phyloP scores from a whole-genome alignment of 2,329 filamentous ascomycete genomes.

The Apiospora saccharicola region DNA sequence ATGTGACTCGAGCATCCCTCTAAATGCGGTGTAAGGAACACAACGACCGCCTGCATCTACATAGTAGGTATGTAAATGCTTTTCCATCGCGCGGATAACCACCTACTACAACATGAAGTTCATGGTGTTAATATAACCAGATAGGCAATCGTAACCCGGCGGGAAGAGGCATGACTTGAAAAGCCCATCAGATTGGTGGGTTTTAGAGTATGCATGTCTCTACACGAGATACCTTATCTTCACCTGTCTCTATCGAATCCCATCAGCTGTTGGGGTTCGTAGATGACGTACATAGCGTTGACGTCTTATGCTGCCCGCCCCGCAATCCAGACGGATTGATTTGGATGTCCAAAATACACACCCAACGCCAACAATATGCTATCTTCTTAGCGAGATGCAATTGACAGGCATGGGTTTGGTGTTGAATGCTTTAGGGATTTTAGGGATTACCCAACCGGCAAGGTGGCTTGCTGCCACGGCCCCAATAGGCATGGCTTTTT shows the following conservation, averaged over 20 bases:
- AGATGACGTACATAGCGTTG: neutral
- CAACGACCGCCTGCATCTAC: too few relatives aligned
- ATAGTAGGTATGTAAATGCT: too few relatives aligned
- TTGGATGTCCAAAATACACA: neutral
- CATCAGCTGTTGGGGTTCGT: neutral
- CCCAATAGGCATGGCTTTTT: neutral
- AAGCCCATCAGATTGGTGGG: neutral
- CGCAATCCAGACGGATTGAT: neutral
- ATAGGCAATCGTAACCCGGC: neutral
- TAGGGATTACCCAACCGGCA: neutral
- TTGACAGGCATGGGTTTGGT: neutral
- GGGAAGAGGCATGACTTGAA: neutral
- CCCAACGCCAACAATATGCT: neutral
- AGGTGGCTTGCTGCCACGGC: neutral
- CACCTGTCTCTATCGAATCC: neutral
- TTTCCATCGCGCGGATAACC: too few relatives aligned
- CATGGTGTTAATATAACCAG: neutral
- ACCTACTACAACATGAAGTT: neutral
- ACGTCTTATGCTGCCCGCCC: neutral
- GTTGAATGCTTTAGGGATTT: neutral
- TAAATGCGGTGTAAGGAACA: neutral
- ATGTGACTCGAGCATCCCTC: neutral
- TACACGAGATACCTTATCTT: neutral
- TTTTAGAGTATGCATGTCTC: neutral
- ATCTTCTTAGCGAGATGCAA: neutral